phyloP scores from a whole-genome alignment of 2,329 filamentous ascomycete species.

The Calonectria hawksworthii region DNA sequence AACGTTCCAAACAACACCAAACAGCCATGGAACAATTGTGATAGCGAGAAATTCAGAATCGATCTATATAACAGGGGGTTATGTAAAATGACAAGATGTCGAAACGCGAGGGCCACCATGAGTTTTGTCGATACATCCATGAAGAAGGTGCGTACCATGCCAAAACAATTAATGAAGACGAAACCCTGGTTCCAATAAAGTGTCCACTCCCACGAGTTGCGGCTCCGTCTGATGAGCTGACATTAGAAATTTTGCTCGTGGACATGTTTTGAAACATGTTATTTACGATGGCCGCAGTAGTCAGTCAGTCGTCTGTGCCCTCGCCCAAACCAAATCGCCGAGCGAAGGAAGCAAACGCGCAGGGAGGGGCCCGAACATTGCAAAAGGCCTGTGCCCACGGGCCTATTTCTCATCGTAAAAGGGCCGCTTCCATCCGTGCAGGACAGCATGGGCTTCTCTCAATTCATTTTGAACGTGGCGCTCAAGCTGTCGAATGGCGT shows the following conservation, averaged over 20 bases:
- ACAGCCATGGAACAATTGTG: not conserved
- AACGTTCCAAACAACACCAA: not conserved
- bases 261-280: not conserved
- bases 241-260: not conserved
- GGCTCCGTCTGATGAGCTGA: not conserved
- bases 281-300: not conserved
- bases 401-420: not conserved
- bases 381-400: not conserved
- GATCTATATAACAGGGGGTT: not conserved
- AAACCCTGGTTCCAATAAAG: not conserved
- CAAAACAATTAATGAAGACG: not conserved
- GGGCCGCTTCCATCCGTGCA: not conserved
- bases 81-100: not conserved
- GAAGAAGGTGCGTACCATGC: not conserved
- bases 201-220: not conserved
- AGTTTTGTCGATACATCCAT: not conserved
- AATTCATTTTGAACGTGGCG: not conserved
- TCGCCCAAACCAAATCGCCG: not conserved
- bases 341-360: not conserved
- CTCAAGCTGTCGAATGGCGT: not conserved
- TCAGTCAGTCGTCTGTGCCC: not conserved
- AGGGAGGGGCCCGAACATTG: not conserved
- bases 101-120: not conserved
- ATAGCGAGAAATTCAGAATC: not conserved
- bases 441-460: not conserved